Percentiles rank a stretch among this genome's conserved stretches.
These are phyloP conservation scores for Yamadazyma dushanensis DNA, from an alignment of 1,139 yeast species.

Conservation along the genomic window DNA sequence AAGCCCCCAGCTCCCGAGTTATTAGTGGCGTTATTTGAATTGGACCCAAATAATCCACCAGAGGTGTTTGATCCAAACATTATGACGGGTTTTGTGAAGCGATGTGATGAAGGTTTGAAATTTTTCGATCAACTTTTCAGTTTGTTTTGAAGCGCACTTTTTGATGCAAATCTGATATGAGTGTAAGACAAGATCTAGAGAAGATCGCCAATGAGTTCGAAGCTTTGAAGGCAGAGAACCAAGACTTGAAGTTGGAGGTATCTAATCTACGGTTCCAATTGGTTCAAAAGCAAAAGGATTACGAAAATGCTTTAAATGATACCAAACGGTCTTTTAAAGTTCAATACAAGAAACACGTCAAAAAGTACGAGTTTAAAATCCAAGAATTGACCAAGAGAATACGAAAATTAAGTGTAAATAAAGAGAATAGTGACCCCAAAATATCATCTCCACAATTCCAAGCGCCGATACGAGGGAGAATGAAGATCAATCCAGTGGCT, in stretches of 20 bases:
- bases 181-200: conserved; percentile 7
- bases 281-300: conserved; percentile 8
- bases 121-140: conserved; percentile 3
- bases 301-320: conserved; percentile 8
- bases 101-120: conserved; percentile 9
- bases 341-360: conserved; percentile 15
- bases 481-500: not conserved
- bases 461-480: not conserved
- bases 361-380: conserved; percentile 14
- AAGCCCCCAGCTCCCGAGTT: conserved; percentile 13
- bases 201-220: conserved; percentile 11
- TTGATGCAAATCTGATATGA: conserved; percentile 1
- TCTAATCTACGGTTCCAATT: conserved; percentile 6
- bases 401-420: conserved; percentile 1
- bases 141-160: conserved; percentile 2
- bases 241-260: conserved; percentile 6
- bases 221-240: conserved; percentile 13
- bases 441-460: conserved; percentile 5
- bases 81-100: conserved; percentile 15
- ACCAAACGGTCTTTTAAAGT: conserved; percentile 14
- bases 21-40: conserved; percentile 9
- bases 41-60: conserved; percentile 17
- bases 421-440: conserved; percentile 19
- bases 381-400: conserved; percentile 9
- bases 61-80: conserved; percentile 9